phyloP scores from a whole-genome alignment of 306 rosid species.

The Acmispon strigosus region DNA sequence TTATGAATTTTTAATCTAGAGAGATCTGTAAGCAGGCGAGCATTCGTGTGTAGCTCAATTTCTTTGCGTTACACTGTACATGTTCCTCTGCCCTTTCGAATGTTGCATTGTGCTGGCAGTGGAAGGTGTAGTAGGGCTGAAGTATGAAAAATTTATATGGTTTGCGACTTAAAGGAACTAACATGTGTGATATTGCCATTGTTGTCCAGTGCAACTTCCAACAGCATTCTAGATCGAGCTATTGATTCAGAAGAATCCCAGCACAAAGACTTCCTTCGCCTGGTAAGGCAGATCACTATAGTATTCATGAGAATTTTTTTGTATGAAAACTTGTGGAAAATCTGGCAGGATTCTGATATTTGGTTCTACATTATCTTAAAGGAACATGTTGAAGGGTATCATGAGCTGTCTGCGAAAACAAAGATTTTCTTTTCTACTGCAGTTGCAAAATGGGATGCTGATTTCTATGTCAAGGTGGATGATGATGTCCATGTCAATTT shows the following conservation, averaged over 20 bases:
- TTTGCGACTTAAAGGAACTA: conserved; percentile 26
- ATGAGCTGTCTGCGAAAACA: conserved; percentile 93
- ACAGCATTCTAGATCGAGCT: conserved; percentile 95
- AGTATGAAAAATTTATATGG: neutral
- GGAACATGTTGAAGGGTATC: conserved; percentile 99
- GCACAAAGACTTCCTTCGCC: conserved; percentile 57
- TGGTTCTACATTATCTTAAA: conserved; percentile 29
- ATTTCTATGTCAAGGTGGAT: conserved; percentile 93
- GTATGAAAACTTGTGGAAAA: conserved; percentile 3
- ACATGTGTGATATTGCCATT: conserved; percentile 27
- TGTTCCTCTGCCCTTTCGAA: neutral
- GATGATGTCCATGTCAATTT: conserved; percentile 99
- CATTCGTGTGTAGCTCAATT: neutral
- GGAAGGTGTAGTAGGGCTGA: neutral
- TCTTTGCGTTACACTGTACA: neutral
- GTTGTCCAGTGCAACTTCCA: conserved; percentile 85
- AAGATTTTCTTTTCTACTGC: conserved; percentile 89
- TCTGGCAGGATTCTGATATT: conserved; percentile 15
- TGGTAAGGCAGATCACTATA: conserved; percentile 28
- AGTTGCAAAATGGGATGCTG: conserved; percentile 85
- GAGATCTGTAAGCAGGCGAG: neutral
- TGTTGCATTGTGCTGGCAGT: no score
- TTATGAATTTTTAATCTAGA: neutral
- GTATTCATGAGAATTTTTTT: neutral
- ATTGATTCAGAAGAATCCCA: conserved; percentile 90